These are phyloP conservation scores for Plectosphaerella cucumerina DNA, from an alignment of 2,329 filamentous ascomycete genomes.

Conservation along the genomic window DNA sequence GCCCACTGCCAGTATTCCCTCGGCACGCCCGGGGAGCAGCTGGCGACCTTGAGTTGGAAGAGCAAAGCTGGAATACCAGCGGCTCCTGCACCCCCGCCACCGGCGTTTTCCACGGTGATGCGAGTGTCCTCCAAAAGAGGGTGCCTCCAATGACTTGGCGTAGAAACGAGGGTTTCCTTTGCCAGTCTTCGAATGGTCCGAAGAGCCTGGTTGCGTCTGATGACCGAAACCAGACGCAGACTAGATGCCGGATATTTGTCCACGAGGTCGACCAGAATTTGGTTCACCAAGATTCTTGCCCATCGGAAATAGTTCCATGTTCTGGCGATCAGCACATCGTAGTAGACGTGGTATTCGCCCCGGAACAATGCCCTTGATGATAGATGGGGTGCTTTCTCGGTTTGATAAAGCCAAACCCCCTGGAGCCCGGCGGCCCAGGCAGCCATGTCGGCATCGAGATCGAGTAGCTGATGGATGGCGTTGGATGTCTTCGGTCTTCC, in stretches of 20 bases:
- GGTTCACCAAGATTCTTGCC: constrained; percentile 48
- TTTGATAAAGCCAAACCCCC: constrained; percentile 31
- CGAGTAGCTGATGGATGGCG: constrained; percentile 32
- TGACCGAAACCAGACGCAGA: constrained; percentile 21
- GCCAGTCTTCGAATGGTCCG: constrained; percentile 32
- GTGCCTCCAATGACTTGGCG: constrained; percentile 48
- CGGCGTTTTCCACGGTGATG: constrained; percentile 27
- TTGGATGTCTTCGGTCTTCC: constrained; percentile 26
- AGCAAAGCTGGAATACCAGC: constrained; percentile 43
- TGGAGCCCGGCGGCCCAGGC: constrained; percentile 30
- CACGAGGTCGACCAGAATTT: constrained; percentile 40
- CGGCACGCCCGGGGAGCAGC: constrained; percentile 41
- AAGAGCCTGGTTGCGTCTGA: constrained; percentile 25
- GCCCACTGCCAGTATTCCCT: constrained; percentile 39
- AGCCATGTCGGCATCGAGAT: constrained; percentile 33
- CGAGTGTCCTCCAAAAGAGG: constrained; percentile 35
- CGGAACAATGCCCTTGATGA: constrained; percentile 42
- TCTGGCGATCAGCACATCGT: constrained; percentile 47
- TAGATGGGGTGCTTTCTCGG: constrained; percentile 23
- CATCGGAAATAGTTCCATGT: constrained; percentile 59
- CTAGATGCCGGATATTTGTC: constrained; percentile 34
- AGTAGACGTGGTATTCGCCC: constrained; percentile 51
- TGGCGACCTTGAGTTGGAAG: constrained; percentile 43
- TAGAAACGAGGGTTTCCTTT: constrained; percentile 40
- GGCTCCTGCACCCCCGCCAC: constrained; percentile 39